Evolutionary conservation across 805 yeast genomes (phyloP).

Genomic region (Candida incommunis): DNA sequence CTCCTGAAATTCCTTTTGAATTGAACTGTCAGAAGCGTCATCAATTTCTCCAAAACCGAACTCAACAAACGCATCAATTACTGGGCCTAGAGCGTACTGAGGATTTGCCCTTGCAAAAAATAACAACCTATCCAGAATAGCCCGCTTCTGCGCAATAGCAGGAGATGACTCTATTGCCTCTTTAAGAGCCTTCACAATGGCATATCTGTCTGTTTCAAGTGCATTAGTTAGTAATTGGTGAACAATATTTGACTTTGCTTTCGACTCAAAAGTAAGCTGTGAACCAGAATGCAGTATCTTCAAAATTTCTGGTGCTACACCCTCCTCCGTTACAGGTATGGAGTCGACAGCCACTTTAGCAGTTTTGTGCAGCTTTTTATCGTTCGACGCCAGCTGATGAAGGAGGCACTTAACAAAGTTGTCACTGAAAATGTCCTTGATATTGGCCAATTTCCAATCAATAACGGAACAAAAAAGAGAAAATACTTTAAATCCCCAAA

Average conservation of each 20-base stretch:
- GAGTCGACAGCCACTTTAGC: constrained; percentile 37
- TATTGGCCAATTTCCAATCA: constrained; percentile 11
- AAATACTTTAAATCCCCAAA: constrained; percentile 71
- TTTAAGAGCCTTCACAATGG: not conserved
- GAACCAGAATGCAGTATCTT: not conserved
- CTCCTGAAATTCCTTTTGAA: too few relatives aligned
- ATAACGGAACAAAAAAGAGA: constrained; percentile 28
- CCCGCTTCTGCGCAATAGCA: not conserved
- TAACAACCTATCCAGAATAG: not conserved
- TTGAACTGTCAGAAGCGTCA: too few relatives aligned
- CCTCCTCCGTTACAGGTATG: constrained; percentile 8
- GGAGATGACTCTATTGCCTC: not conserved
- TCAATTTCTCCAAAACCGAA: constrained; percentile 2
- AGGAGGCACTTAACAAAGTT: constrained; percentile 61
- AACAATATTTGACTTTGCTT: constrained; percentile 60
- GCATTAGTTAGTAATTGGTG: constrained; percentile 26
- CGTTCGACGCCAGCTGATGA: constrained; percentile 57
- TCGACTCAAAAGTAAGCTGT: constrained; percentile 51
- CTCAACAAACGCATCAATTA: constrained; percentile 2
- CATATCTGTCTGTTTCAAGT: not conserved
- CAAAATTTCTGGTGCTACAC: not conserved
- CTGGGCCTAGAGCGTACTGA: constrained; percentile 8
- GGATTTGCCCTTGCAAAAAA: constrained; percentile 18
- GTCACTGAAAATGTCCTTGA: constrained; percentile 15
- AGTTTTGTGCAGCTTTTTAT: constrained; percentile 52